Base-by-base conservation (phyloP, 345 rosid genomes). In the Gossypioides kirkii region DNA sequence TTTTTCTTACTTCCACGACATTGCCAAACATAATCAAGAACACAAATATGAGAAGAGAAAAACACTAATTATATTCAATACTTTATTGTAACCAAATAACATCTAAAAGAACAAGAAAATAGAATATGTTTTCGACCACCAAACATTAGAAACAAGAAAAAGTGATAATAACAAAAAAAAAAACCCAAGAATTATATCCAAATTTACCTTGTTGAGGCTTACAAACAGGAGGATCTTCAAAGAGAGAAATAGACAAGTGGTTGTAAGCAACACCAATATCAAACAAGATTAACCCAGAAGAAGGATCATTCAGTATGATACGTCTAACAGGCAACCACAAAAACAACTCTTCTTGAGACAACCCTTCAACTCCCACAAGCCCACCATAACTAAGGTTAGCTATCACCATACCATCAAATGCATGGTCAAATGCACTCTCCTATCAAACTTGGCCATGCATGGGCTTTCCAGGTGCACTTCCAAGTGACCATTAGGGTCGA, bases 161-260 rank as follows among this genome's bases (percentile, higher is more conserved):
- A 32, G 1, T 32, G 38, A n/a, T n/a, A n/a, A n/a, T n/a, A n/a
- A n/a, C n/a, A n/a, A n/a, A n/a, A n/a, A n/a, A n/a, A n/a, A n/a
- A n/a, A 32, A 4, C 7, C 36, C 36, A 32, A 32, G 38, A 32
- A 32, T 32, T 32, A 32, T 32, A 5, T 32, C 38, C 38, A 32
- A 32, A 32, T 5, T 32, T 32, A 32, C 38, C 38, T 32, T 32
- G 38, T 77, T 75, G 86, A 72, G 85, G 88, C 74, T 86, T 85
- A 80, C 98, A 93, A 76, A 85, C 84, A 49, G 96, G 97, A 75
- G 97, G 98, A 58, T 85, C 87, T 90, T 93, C 97, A 76, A 93
- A 91, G 58, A 94, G 88, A 81, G 96, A 90, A 43, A 89, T 82
- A 73, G 98, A 91, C 55, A 91, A 87, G 66, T 88, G 92, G 58